phyloP scores from a whole-genome alignment of 1,284 basidiomycete species.

The Marasmius tenuissimus region DNA sequence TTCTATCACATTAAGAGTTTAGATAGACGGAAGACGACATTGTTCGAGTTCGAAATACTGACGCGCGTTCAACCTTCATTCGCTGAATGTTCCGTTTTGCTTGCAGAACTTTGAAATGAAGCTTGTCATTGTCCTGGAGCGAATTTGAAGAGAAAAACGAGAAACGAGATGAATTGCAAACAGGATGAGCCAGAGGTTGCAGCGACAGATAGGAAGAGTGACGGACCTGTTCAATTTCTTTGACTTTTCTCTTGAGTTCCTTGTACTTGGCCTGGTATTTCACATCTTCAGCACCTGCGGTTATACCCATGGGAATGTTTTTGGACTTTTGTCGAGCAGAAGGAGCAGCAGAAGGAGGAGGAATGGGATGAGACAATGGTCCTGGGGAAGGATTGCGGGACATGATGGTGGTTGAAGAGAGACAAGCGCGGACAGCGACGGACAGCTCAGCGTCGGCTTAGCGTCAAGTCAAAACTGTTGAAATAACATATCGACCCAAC shows the following conservation, averaged over 20 bases:
- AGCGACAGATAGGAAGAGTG: constrained; percentile 16
- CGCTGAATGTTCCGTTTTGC: constrained; percentile 86
- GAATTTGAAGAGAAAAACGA: neutral
- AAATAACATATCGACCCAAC: constrained; percentile 24
- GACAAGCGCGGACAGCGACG: constrained; percentile 1
- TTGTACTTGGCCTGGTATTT: constrained; percentile 91
- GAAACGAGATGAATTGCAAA: constrained; percentile 4
- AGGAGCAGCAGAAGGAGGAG: constrained; percentile 27
- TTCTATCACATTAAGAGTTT: constrained; percentile 41
- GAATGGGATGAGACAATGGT: constrained; percentile 35
- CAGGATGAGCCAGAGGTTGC: too few species aligned
- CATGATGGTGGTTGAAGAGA: constrained; percentile 44
- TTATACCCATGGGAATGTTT: constrained; percentile 58
- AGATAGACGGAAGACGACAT: constrained; percentile 21
- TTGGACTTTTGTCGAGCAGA: constrained; percentile 52
- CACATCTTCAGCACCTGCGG: constrained; percentile 80
- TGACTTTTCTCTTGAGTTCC: constrained; percentile 86
- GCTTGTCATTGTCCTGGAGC: constrained; percentile 82
- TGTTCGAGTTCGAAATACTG: constrained; percentile 36
- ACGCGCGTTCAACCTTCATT: constrained; percentile 89
- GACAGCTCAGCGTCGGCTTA: neutral
- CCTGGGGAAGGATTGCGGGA: constrained; percentile 54
- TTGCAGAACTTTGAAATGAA: constrained; percentile 78
- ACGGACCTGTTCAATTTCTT: constrained; percentile 78
- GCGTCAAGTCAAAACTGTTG: neutral